phyloP scores from a whole-genome alignment of 768 basidiomycete species.

The Mycena crocata region DNA sequence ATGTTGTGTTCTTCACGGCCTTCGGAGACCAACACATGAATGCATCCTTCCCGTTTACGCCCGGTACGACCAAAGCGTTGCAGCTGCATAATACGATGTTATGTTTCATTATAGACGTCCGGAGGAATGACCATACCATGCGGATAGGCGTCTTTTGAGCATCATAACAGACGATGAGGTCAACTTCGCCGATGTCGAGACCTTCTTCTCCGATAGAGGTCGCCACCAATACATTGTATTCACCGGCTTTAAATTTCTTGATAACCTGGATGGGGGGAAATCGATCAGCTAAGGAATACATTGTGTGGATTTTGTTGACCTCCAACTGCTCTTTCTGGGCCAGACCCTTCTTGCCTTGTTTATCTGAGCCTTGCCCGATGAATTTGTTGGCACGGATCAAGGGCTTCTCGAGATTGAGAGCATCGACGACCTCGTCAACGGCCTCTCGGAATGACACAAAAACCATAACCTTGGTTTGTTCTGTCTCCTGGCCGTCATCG shows the following conservation, averaged over 20 bases:
- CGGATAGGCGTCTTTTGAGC: constrained; percentile 96
- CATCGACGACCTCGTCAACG: constrained; percentile 90
- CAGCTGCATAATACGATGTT: constrained; percentile 63
- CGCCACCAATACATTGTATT: constrained; percentile 92
- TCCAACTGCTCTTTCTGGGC: constrained; percentile 92
- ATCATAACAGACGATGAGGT: constrained; percentile 96
- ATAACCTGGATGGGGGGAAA: constrained; percentile 72
- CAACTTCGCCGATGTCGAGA: constrained; percentile 97
- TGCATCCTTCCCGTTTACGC: constrained; percentile 87
- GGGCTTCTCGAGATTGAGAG: constrained; percentile 80
- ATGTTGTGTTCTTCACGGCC: constrained; percentile 92
- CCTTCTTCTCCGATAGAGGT: constrained; percentile 99
- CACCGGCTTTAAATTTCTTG: constrained; percentile 85
- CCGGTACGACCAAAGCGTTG: constrained; percentile 97
- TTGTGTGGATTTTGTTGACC: constrained; percentile 56
- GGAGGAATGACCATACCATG: constrained; percentile 69
- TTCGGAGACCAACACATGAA: constrained; percentile 93
- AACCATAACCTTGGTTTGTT: constrained; percentile 90
- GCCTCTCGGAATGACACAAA: constrained; percentile 92
- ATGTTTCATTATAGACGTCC: constrained; percentile 6
- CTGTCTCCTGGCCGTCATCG: constrained; percentile 51
- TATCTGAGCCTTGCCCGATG: constrained; percentile 91
- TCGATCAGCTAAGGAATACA: constrained; percentile 13
- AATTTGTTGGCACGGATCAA: constrained; percentile 87
- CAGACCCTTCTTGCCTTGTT: constrained; percentile 87